phyloP scores from a whole-genome alignment of 495 filamentous ascomycete species.

The Aspergillus asperescens region DNA sequence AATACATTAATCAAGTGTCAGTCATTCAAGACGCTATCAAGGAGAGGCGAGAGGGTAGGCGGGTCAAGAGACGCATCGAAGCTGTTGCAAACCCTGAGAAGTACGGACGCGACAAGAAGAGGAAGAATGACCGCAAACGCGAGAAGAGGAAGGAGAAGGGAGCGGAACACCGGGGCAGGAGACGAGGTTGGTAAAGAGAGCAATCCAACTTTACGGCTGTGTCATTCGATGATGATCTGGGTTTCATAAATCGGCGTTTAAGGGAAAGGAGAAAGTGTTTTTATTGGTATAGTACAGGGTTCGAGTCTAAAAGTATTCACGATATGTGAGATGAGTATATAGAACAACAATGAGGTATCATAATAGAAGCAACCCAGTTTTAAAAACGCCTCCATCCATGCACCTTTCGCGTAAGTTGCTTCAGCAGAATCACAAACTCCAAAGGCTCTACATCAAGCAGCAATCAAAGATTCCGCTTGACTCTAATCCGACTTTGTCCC shows the following conservation, averaged over 20 bases:
- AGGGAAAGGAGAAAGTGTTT: slow-evolving; percentile 7
- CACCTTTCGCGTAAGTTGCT: not conserved
- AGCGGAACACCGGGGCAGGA: slow-evolving; percentile 58
- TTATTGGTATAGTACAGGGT: slow-evolving; percentile 19
- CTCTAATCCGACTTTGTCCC: not conserved
- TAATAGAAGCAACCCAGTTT: slow-evolving; percentile 4
- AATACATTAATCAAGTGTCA: slow-evolving; percentile 64
- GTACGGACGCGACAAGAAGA: slow-evolving; percentile 71
- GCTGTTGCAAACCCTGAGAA: slow-evolving; percentile 76
- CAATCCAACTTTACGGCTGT: not conserved
- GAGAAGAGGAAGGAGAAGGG: slow-evolving; percentile 74
- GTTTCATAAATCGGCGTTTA: slow-evolving; percentile 8
- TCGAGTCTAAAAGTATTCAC: slow-evolving; percentile 17
- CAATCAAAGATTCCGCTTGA: not conserved
- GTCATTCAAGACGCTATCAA: slow-evolving; percentile 63
- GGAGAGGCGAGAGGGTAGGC: slow-evolving; percentile 63
- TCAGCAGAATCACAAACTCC: not conserved
- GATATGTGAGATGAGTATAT: slow-evolving; percentile 18
- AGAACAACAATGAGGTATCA: slow-evolving; percentile 16
- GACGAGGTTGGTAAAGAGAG: slow-evolving; percentile 57
- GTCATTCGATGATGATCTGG: slow-evolving; percentile 1
- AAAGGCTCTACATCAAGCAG: not conserved
- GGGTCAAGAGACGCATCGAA: slow-evolving; percentile 79
- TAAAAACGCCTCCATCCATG: not conserved
- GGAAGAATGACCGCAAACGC: slow-evolving; percentile 80